Evolutionary conservation across 2,329 filamentous ascomycete species (phyloP), one percentile per base, ranked within the genome.

Genomic region (Incumbomyces lentus): DNA sequence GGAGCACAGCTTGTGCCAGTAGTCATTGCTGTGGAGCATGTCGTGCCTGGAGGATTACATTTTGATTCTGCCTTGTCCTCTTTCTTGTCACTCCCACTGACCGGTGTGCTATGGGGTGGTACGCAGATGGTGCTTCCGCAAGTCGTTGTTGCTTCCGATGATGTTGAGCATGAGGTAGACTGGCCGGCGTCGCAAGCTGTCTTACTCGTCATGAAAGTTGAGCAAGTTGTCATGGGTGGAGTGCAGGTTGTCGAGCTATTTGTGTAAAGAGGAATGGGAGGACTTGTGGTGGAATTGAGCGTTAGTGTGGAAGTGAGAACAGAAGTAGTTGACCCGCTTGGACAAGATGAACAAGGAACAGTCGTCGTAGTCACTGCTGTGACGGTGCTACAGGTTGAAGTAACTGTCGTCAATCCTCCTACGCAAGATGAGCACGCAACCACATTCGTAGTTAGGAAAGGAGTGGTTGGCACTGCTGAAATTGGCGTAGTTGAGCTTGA

Each of bases 331-430:
- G 41, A 44, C 5, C 41, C 41, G 12, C 26, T 29, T 6, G n/a
- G 13, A 32, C 41, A 44, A 19, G 30, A 22, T 7, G 41, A n/a
- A 16, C 42, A 38, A 11, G 42, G 42, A 10, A 38, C 33, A 14
- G 42, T 45, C 10, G 38, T 11, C 10, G 42, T 38, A n/a, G 33
- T 26, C 32, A 45, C 8, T 12, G 31, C 12, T 10, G 42, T 38
- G n/a, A 19, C 29, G 10, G 42, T 45, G 16, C 42, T 45, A 29
- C 42, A 37, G 12, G 42, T 45, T 8, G 42, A 45, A 17, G 42
- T 45, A n/a, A 45, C 19, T 13, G 42, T 45, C 11, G 42, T 45
- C 13, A 37, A 29, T 16, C 42, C 42, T 18, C 42, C 42, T 7
- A 6, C 11, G 34, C 42, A 45, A 16, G 33, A 29, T 16, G 42